Conservation (phyloP, 73 alveolate species). For the Breviolum minutum region DNA sequence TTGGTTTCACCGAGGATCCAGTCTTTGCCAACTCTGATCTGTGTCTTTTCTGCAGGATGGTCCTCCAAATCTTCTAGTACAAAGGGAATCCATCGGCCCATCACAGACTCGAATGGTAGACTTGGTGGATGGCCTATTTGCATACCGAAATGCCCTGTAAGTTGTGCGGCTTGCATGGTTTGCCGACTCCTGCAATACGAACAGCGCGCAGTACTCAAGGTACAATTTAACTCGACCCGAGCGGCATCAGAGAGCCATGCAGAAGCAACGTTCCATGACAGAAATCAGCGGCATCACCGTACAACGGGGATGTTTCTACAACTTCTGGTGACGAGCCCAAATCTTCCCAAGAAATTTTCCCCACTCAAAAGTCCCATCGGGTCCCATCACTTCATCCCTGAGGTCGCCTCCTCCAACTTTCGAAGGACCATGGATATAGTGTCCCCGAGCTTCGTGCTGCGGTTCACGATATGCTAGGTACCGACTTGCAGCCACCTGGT, state of each 20-base stretch:
- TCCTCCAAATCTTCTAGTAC: no score
- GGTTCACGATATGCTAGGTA: slow-evolving; percentile 75
- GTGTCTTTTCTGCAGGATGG: background rate
- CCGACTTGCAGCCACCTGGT: slow-evolving; percentile 65
- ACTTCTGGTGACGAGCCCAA: no score
- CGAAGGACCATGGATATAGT: background rate
- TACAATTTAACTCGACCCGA: slow-evolving; percentile 51
- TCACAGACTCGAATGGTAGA: no score
- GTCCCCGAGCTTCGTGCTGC: slow-evolving; percentile 53
- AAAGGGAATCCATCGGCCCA: background rate
- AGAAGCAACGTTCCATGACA: slow-evolving; percentile 67
- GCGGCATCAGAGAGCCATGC: slow-evolving; percentile 71
- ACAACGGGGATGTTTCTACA: no score
- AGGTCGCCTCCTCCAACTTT: slow-evolving; percentile 58
- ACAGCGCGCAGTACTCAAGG: background rate
- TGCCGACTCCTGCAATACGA: background rate
- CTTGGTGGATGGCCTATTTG: no score
- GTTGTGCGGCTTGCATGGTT: background rate
- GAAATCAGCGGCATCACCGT: background rate
- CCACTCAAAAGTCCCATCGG: background rate
- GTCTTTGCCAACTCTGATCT: slow-evolving; percentile 41
- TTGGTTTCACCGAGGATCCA: slow-evolving; percentile 25
- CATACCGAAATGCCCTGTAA: background rate
- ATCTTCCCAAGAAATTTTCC: no score
- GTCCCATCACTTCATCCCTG: background rate